These are phyloP conservation scores for Przewalskia tangutica DNA, from an alignment of 257 asterid genomes.

Conservation along the genomic window DNA sequence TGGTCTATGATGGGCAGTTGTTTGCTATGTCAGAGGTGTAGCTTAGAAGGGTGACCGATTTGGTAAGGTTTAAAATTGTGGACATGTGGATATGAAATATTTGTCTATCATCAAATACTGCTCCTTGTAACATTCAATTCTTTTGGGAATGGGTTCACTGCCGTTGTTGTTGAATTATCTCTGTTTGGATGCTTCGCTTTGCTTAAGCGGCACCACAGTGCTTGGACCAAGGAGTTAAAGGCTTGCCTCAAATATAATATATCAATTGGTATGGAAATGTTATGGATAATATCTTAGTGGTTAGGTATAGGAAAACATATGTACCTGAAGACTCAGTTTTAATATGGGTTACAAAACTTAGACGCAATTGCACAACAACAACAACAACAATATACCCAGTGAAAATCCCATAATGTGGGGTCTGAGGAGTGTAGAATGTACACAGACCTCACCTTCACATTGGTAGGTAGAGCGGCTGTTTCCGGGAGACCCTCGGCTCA, in stretches of 20 bases:
- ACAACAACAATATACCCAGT: too few relatives aligned
- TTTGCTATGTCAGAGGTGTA: not conserved
- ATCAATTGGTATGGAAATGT: not conserved
- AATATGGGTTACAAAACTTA: not conserved
- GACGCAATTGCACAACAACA: not conserved
- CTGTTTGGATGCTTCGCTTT: not conserved
- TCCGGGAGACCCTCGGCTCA: too few relatives aligned
- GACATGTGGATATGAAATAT: not conserved
- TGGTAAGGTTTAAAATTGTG: not conserved
- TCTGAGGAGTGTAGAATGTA: too few relatives aligned
- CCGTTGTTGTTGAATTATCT: not conserved
- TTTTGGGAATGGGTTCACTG: not conserved
- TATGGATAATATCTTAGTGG: not conserved
- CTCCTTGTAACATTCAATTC: not conserved
- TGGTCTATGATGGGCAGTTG: not conserved
- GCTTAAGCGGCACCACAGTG: not conserved
- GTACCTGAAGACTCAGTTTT: too few relatives aligned
- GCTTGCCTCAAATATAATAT: not conserved
- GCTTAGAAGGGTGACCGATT: not conserved
- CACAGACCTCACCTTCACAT: too few relatives aligned
- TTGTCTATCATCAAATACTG: not conserved
- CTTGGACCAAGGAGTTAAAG: not conserved
- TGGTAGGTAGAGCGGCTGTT: too few relatives aligned
- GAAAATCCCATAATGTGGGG: too few relatives aligned
- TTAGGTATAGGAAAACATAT: not conserved